A percentile compares a stretch with the other conserved stretches of the same genome.
Conservation (phyloP, 2,329 filamentous ascomycete species). For the Penicillium sp. region DNA sequence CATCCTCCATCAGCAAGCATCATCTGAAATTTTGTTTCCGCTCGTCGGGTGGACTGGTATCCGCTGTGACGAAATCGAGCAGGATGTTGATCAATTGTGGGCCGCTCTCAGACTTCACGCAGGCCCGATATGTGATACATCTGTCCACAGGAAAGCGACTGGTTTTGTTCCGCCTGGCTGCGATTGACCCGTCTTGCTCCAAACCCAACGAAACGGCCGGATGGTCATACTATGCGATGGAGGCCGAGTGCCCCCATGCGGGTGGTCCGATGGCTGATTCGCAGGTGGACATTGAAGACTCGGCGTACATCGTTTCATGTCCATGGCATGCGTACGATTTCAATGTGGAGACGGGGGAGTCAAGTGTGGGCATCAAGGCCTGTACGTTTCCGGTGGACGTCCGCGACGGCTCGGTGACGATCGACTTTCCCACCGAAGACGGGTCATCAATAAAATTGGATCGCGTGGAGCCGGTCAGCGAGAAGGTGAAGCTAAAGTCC, state of each 20-base stretch:
- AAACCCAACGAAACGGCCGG: conserved; percentile 34
- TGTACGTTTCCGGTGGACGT: conserved; percentile 43
- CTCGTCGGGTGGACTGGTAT: too few species aligned
- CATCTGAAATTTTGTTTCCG: too few species aligned
- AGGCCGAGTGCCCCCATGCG: conserved; percentile 44
- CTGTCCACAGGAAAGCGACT: conserved; percentile 42
- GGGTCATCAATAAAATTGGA: conserved; percentile 22
- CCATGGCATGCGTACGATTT: conserved; percentile 48
- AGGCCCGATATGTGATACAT: conserved; percentile 40
- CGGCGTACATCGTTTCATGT: conserved; percentile 43
- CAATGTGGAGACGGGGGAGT: conserved; percentile 46
- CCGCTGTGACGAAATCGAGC: not conserved
- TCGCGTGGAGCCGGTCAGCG: conserved; percentile 41
- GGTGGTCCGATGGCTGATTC: conserved; percentile 44
- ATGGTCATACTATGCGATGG: conserved; percentile 46
- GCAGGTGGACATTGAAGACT: conserved; percentile 45
- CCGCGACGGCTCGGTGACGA: conserved; percentile 28
- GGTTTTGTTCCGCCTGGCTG: conserved; percentile 42
- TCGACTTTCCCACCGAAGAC: conserved; percentile 28
- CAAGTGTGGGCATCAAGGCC: conserved; percentile 43
- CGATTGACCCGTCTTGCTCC: conserved; percentile 29
- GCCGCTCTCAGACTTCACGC: conserved; percentile 29
- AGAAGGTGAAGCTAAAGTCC: conserved; percentile 42
- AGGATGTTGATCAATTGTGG: conserved; percentile 25
- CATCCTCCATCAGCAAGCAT: not conserved